These are phyloP conservation scores for Diaporthe ampelina DNA, from an alignment of 2,329 filamentous ascomycete genomes.

Conservation along the genomic window DNA sequence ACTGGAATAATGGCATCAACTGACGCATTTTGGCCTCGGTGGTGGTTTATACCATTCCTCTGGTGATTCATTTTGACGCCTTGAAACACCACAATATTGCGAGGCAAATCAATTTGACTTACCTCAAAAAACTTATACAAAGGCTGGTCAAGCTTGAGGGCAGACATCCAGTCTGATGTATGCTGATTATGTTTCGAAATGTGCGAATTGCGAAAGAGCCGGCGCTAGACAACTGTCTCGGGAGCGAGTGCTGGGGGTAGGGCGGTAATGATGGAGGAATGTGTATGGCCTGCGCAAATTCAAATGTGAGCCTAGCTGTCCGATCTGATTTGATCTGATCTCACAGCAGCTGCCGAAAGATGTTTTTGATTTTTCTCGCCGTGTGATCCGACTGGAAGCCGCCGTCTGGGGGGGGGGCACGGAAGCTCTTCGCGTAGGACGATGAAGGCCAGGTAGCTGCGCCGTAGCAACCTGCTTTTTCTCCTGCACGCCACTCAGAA, in stretches of 20 bases:
- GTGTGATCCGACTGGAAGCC: slow-evolving; percentile 33
- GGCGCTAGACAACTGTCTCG: slow-evolving; percentile 53
- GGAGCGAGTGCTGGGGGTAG: slow-evolving; percentile 44
- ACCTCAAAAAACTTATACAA: slow-evolving; percentile 73
- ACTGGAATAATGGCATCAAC: not conserved
- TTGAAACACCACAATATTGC: not conserved
- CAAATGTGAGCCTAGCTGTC: slow-evolving; percentile 42
- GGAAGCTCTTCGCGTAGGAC: slow-evolving; percentile 29
- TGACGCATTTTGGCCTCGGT: not conserved
- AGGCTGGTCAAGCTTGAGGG: slow-evolving; percentile 68
- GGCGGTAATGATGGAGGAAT: slow-evolving; percentile 12
- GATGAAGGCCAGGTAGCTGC: slow-evolving; percentile 38
- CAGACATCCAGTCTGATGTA: slow-evolving; percentile 69
- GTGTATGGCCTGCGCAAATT: slow-evolving; percentile 40
- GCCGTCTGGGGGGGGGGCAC: slow-evolving; percentile 21
- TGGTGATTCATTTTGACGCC: not conserved
- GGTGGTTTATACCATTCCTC: not conserved
- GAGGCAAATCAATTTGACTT: slow-evolving; percentile 52
- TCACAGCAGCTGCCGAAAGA: slow-evolving; percentile 34
- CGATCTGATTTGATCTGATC: slow-evolving; percentile 36
- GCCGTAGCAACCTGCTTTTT: slow-evolving; percentile 33
- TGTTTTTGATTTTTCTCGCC: slow-evolving; percentile 40
- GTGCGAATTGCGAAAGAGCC: slow-evolving; percentile 47
- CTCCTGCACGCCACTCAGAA: slow-evolving; percentile 35
- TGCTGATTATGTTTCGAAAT: slow-evolving; percentile 32